Base-by-base conservation (phyloP, 306 rosid genomes). In the Hippophae tibetana region DNA sequence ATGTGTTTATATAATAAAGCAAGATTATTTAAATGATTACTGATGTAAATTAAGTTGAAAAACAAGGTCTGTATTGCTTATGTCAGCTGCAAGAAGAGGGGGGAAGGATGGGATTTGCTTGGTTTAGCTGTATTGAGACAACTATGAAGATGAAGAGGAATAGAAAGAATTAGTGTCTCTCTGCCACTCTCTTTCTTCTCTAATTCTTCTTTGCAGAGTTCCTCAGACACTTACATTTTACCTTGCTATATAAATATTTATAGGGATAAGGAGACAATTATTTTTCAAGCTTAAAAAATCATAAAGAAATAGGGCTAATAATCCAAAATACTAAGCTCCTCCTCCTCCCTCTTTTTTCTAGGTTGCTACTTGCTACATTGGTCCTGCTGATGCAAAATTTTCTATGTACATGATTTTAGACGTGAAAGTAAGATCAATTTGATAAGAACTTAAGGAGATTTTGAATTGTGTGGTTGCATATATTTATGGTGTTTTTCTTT, bases 201-300 rank as follows among this genome's bases (percentile, higher is more conserved):
- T 50, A 57, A 74, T 41, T 72, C 79, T 64, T 50, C 67, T 47
- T 72, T 74, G 68, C 74, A 68, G 56, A 52, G 7, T 46, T 60
- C 4, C 60, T 69, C 76, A 69, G 66, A 62, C 38, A 59, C 82
- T 77, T 71, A 50, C 82, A 82, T 84, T 85, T 66, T 78, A 61
- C 67, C 89, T 82, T 78, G 66, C 75, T 54, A 52, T 61, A 26
- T 52, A 68, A 70, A 57, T 51, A 67, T 74, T 80, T 77, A 6
- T 45, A 55, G 70, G 51, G 70, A 73, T 58, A 60, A 69, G 31
- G 47, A 62, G 14, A 27, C 47, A 53, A 50, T 41, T 54, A 23
- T 47, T 51, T 51, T 27, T 14, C 2, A 53, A 56, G 52, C 72
- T 26, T 40, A 27, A 43, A 43, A 55, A 61, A 43, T 18, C 18